Percentiles rank a stretch among this genome's conserved stretches.
phyloP scores from a whole-genome alignment of 331 rosid genomes.

The Rosa hybrid region DNA sequence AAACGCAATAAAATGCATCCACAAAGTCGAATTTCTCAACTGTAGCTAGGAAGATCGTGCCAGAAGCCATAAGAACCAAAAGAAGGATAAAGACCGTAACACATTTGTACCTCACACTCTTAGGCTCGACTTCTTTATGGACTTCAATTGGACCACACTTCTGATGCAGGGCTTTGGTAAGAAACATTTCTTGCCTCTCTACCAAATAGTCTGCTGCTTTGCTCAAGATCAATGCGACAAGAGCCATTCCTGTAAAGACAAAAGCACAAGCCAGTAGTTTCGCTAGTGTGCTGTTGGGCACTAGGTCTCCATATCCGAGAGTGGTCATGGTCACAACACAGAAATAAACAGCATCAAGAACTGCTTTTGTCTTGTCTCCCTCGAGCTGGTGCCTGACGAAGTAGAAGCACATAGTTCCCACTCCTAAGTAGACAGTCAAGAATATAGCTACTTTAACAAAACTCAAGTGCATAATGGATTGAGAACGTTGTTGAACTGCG shows the following conservation, averaged over 20 bases:
- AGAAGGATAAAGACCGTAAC: constrained; percentile 30
- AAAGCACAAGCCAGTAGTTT: constrained; percentile 54
- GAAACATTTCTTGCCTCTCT: constrained; percentile 50
- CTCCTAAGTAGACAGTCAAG: constrained; percentile 40
- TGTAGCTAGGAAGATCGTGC: constrained; percentile 39
- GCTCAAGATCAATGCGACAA: constrained; percentile 37
- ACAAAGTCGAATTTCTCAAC: constrained; percentile 40
- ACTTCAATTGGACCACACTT: constrained; percentile 12
- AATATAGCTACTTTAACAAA: constrained; percentile 26
- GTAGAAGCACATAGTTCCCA: constrained; percentile 44
- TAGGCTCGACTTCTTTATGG: constrained; percentile 33
- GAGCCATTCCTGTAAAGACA: constrained; percentile 58
- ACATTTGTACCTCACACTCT: constrained; percentile 43
- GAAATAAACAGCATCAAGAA: constrained; percentile 57
- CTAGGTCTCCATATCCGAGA: constrained; percentile 59
- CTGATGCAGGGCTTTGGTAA: constrained; percentile 36
- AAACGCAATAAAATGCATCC: constrained; percentile 78
- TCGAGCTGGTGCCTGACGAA: constrained; percentile 36
- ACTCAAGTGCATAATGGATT: constrained; percentile 38
- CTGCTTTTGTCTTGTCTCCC: constrained; percentile 42
- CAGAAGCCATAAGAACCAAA: constrained; percentile 37
- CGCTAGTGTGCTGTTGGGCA: constrained; percentile 37
- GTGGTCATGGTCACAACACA: constrained; percentile 60
- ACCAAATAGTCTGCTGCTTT: constrained; percentile 56
- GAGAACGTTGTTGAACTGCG: constrained; percentile 28